phyloP scores from a whole-genome alignment of 2,329 filamentous ascomycete species.

The Aureobasidium leucospermi region DNA sequence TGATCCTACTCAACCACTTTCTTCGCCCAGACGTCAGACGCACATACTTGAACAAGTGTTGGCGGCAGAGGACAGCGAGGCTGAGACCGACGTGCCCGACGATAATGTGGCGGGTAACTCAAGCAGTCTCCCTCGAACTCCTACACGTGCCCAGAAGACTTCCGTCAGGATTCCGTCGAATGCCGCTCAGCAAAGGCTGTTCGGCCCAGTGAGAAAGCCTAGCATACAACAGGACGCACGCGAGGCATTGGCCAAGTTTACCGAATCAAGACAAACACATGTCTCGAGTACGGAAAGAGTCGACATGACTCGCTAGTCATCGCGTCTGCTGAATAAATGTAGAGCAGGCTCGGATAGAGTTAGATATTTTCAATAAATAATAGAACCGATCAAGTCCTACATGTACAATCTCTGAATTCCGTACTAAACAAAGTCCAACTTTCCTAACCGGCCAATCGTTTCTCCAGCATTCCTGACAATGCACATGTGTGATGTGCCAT shows the following conservation, averaged over 20 bases:
- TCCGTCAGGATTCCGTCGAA: neutral
- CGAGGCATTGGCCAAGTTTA: neutral
- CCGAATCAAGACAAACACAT: neutral
- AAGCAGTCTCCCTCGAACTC: neutral
- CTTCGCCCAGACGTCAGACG: neutral
- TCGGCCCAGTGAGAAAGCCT: neutral
- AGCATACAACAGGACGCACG: neutral
- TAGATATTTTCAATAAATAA: neutral
- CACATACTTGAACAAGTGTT: neutral
- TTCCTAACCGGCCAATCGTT: slow-evolving; percentile 67
- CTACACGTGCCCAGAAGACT: neutral
- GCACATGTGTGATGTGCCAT: slow-evolving; percentile 52
- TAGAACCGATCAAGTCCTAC: neutral
- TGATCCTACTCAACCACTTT: neutral
- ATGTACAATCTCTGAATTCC: neutral
- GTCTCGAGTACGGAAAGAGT: neutral
- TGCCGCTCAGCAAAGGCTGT: neutral
- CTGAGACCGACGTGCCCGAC: slow-evolving; percentile 56
- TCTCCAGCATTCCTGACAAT: slow-evolving; percentile 78
- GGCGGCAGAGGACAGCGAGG: slow-evolving; percentile 47
- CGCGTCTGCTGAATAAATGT: neutral
- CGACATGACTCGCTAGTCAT: neutral
- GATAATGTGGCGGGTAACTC: slow-evolving; percentile 47
- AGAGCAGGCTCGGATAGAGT: neutral
- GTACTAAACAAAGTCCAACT: slow-evolving; percentile 58